Evolutionary conservation across 257 asterid genomes (phyloP), one percentile per base, ranked within the genome.

Genomic region (Dorcoceras hygrometricum): DNA sequence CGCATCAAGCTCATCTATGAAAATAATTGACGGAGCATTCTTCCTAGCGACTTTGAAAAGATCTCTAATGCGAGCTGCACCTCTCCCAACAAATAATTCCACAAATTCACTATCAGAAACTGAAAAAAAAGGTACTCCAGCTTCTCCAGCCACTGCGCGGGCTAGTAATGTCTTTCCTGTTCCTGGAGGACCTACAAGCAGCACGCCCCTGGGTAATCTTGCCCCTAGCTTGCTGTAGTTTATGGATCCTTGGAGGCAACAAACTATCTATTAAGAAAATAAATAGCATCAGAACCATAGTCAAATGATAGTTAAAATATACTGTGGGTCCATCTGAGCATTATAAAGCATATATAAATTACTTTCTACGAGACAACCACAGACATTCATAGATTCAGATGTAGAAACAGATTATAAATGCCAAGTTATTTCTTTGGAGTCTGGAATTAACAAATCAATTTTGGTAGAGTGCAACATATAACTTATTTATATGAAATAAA

Each of bases 31-130:
- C 6, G 99, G 99, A 51, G 96, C 86, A 68, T 84, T 89, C 79
- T 90, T 90, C 77, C 89, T 88, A 54, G 99, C 99, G 56, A 84
- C 89, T 31, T 62, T 78, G 75, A 94, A 94, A 68, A 94, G 96
- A 68, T 88, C 95, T 74, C 99, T 80, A 29, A 94, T 80, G 24
- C 96, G 97, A 76, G 99, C 95, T 67, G 99, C 97, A 51, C 99
- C 99, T 82, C 96, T 81, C 67, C 99, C 99, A 25, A 94, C 99
- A 75, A 88, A 90, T 75, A 94, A 70, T 65, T 94, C 99, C 34
- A 94, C 99, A 81, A 94, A 94, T 72, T 94, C 97, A 79, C 99
- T 94, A 19, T 97, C 99, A 48, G 96, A 90, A 80, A 94, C 99
- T 5, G 97, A 81, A 74, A 82, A 94, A 70, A 94, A 94, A 2